Conservation (phyloP, 176 grass and related monocot genomes). For the Carex littledalei region DNA sequence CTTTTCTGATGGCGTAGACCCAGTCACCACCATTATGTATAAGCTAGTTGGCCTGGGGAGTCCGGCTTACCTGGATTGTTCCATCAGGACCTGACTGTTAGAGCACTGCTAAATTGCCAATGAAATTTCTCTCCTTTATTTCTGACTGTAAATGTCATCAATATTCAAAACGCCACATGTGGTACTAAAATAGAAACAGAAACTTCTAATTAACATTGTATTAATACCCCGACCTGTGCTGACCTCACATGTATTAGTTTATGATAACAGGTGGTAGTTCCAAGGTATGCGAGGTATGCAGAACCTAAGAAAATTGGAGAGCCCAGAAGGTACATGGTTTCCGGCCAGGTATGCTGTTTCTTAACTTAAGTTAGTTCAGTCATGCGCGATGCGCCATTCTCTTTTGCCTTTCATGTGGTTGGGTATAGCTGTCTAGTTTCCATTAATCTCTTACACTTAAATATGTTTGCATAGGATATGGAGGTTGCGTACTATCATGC, state of each 20-base stretch:
- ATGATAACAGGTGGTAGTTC: slow-evolving; percentile 58
- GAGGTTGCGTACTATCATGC: slow-evolving; percentile 82
- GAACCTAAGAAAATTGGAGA: slow-evolving; percentile 69
- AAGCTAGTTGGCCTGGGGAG: neutral
- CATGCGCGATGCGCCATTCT: neutral
- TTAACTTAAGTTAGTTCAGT: neutral
- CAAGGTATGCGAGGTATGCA: slow-evolving; percentile 62
- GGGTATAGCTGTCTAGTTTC: neutral
- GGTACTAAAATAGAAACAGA: neutral
- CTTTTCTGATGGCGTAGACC: neutral
- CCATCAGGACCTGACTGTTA: neutral
- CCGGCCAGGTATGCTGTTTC: slow-evolving; percentile 64
- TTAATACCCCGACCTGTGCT: neutral
- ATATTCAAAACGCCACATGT: slow-evolving; percentile 6
- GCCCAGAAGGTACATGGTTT: slow-evolving; percentile 54
- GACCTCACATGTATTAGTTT: slow-evolving; percentile 21
- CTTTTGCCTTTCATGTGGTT: neutral
- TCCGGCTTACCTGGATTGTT: neutral
- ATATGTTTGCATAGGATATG: slow-evolving; percentile 51
- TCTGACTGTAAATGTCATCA: neutral
- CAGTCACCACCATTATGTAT: neutral
- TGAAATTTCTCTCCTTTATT: neutral
- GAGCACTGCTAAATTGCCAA: neutral
- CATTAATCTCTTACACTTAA: slow-evolving; percentile 2
- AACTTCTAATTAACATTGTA: neutral